phyloP scores from a whole-genome alignment of 78 protist genomes.

The Pelomyxa schiedti region DNA sequence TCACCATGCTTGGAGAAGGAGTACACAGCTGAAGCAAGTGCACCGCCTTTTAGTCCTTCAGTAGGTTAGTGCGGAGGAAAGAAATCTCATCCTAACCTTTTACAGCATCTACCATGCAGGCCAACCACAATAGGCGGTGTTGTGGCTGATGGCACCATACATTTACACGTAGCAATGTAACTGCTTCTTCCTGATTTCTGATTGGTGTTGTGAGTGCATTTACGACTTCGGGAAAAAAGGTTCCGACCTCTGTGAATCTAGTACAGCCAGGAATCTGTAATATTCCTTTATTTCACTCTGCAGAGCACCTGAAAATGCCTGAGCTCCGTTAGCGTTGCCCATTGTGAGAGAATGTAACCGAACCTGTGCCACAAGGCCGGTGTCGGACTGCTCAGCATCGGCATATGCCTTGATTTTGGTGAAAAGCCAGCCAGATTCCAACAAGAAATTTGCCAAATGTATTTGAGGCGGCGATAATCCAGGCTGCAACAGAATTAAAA shows the following conservation, averaged over 20 bases:
- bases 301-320: conserved; percentile 39
- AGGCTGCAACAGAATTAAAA: too few relatives aligned
- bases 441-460: too few relatives aligned
- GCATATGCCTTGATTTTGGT: too few relatives aligned
- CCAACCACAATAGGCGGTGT: conserved; percentile 3
- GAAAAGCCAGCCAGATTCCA: too few relatives aligned
- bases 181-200: neutral
- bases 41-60: neutral
- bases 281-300: conserved; percentile 35
- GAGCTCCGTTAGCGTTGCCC: too few relatives aligned
- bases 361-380: too few relatives aligned
- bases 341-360: too few relatives aligned
- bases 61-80: too few relatives aligned
- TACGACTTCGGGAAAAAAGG: neutral
- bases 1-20: neutral
- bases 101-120: neutral
- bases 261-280: conserved; percentile 23
- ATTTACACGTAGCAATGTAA: conserved; percentile 19
- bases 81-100: too few relatives aligned
- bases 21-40: neutral
- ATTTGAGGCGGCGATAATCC: too few relatives aligned
- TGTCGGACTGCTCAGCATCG: too few relatives aligned
- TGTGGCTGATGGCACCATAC: conserved; percentile 44
- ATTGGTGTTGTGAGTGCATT: neutral
- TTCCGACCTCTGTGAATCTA: conserved; percentile 13